A percentile compares a stretch with the other conserved stretches of the same genome.
phyloP scores from a whole-genome alignment of 306 rosid species.

The Acmispon strigosus region DNA sequence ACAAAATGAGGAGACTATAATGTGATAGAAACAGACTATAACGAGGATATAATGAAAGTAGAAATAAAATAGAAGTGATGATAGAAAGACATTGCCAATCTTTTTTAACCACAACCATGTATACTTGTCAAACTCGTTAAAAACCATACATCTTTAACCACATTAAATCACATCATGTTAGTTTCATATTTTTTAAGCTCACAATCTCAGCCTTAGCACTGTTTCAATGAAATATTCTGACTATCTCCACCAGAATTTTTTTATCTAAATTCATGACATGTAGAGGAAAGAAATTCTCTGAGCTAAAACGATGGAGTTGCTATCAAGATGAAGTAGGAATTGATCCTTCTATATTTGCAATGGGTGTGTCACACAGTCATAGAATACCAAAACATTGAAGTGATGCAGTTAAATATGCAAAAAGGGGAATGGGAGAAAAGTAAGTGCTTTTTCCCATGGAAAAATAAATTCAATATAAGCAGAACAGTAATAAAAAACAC shows the following conservation, averaged over 20 bases:
- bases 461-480: background rate
- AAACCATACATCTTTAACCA: no score
- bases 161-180: no score
- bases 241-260: background rate
- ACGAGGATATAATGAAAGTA: background rate
- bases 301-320: background rate
- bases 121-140: no score
- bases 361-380: no score
- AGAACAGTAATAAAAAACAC: background rate
- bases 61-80: background rate
- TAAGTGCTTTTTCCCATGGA: background rate
- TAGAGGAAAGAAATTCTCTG: background rate
- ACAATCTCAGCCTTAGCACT: no score
- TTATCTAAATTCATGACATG: background rate
- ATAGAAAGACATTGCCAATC: background rate
- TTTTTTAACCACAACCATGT: no score
- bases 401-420: no score
- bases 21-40: background rate
- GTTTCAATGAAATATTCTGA: background rate
- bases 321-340: background rate
- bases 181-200: no score
- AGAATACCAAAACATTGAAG: no score
- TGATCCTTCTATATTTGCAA: background rate
- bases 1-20: background rate
- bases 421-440: no score